These are phyloP conservation scores for Paraphaeosphaeria minitans DNA, from an alignment of 2,329 filamentous ascomycete genomes.

Conservation along the genomic window DNA sequence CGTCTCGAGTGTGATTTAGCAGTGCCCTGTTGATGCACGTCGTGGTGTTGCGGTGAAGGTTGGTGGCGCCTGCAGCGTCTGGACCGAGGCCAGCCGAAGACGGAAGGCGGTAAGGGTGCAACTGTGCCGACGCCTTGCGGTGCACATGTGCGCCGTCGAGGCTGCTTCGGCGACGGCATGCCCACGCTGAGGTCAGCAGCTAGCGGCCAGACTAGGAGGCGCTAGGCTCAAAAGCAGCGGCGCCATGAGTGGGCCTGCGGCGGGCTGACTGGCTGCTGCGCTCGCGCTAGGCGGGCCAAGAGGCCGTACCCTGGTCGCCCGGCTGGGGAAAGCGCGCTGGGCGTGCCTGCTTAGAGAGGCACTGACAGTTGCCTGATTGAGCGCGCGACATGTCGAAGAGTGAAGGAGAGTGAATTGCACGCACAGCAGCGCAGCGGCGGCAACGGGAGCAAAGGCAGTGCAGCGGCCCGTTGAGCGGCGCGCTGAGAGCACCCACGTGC, in stretches of 20 bases:
- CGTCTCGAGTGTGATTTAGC: too few relatives aligned
- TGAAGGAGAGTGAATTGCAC: neutral
- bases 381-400: slow-evolving; percentile 4
- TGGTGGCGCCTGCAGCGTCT: slow-evolving; percentile 24
- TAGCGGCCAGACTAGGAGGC: neutral
- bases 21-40: slow-evolving; percentile 9
- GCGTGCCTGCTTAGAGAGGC: slow-evolving; percentile 14
- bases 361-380: slow-evolving; percentile 19
- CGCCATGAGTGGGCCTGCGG: neutral
- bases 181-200: slow-evolving; percentile 11
- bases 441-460: neutral
- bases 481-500: slow-evolving; percentile 1
- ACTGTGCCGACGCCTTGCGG: neutral
- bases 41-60: slow-evolving; percentile 18
- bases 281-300: neutral
- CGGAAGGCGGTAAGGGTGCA: slow-evolving; percentile 25
- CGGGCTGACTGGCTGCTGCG: neutral
- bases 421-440: neutral
- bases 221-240: neutral
- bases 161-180: neutral
- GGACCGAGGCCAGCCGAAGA: slow-evolving; percentile 16
- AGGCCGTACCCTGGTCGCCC: slow-evolving; percentile 4
- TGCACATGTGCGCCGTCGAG: slow-evolving; percentile 7
- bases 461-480: neutral
- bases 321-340: slow-evolving; percentile 13